A percentile compares a stretch with the other conserved stretches of the same genome.
Conservation (phyloP, 2,329 filamentous ascomycete genomes). For the Penicillium sp. region DNA sequence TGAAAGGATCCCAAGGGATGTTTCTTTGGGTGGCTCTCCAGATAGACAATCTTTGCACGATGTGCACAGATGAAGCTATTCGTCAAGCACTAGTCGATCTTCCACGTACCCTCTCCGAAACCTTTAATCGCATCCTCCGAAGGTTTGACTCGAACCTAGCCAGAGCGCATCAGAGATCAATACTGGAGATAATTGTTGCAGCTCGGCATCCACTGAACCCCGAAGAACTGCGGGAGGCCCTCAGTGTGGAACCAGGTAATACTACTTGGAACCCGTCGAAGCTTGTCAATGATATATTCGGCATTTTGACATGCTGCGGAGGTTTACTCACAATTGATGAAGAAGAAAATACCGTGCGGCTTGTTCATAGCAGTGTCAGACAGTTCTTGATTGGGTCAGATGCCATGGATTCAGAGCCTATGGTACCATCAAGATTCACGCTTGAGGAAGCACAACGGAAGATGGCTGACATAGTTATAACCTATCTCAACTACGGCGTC, state of each 20-base stretch:
- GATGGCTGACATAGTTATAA: conserved; percentile 1
- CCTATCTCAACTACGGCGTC: conserved; percentile 5
- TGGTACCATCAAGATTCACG: not conserved
- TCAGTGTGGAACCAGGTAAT: conserved; percentile 4
- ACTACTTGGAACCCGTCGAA: not conserved
- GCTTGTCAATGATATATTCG: conserved; percentile 4
- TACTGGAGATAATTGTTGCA: not conserved
- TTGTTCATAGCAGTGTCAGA: conserved; percentile 4
- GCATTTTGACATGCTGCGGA: conserved; percentile 1
- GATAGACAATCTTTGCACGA: conserved; percentile 6
- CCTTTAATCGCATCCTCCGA: not conserved
- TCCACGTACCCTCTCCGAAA: not conserved
- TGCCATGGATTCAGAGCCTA: not conserved
- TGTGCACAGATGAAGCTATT: conserved; percentile 10
- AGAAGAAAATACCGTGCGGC: not conserved
- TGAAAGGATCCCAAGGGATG: conserved; percentile 10
- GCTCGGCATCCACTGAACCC: not conserved
- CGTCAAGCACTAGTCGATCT: conserved; percentile 3
- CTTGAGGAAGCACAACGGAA: not conserved
- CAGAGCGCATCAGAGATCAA: not conserved
- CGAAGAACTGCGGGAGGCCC: conserved; percentile 1
- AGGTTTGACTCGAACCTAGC: not conserved
- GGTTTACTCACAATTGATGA: conserved; percentile 1
- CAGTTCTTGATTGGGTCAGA: not conserved
- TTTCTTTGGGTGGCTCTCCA: conserved; percentile 13